Conservation (phyloP, 805 yeast species). For the Lachancea cidri region DNA sequence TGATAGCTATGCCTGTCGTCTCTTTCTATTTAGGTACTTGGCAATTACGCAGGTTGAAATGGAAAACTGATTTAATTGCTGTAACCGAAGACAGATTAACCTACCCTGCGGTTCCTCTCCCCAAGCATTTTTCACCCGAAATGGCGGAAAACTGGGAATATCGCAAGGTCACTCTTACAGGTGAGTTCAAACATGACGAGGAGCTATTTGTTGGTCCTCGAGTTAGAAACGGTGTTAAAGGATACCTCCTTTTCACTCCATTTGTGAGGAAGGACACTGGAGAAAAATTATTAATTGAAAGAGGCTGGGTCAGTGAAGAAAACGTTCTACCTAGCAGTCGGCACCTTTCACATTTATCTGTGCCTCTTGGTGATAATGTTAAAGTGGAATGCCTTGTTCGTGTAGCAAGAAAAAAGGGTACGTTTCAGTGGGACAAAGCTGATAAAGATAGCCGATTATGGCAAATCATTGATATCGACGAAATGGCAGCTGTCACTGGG, state of each 20-base stretch:
- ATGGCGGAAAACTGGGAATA: slow-evolving; percentile 73
- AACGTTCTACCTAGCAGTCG: slow-evolving; percentile 51
- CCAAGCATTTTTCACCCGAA: slow-evolving; percentile 57
- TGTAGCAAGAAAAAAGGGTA: slow-evolving; percentile 56
- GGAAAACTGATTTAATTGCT: slow-evolving; percentile 85
- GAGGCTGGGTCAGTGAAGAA: slow-evolving; percentile 87
- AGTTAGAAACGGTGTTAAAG: slow-evolving; percentile 61
- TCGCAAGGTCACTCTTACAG: slow-evolving; percentile 69
- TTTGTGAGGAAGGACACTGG: slow-evolving; percentile 56
- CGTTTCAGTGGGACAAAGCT: slow-evolving; percentile 63
- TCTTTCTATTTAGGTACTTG: slow-evolving; percentile 86
- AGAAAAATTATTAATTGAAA: slow-evolving; percentile 70
- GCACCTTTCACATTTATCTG: slow-evolving; percentile 60
- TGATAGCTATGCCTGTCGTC: slow-evolving; percentile 75
- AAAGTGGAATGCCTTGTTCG: slow-evolving; percentile 71
- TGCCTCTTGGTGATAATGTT: slow-evolving; percentile 59
- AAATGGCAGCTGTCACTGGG: slow-evolving; percentile 59
- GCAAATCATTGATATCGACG: slow-evolving; percentile 74
- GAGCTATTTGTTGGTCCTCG: slow-evolving; percentile 94
- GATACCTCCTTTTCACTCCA: slow-evolving; percentile 79
- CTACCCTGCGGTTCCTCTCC: slow-evolving; percentile 66
- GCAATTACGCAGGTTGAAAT: slow-evolving; percentile 80
- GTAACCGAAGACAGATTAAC: slow-evolving; percentile 78
- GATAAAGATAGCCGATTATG: slow-evolving; percentile 63
- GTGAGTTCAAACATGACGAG: slow-evolving; percentile 74